Evolutionary conservation across 2,329 filamentous ascomycete genomes (phyloP), one percentile per base, ranked within the genome.

Genomic region (Chrysosphaeria jannelii): DNA sequence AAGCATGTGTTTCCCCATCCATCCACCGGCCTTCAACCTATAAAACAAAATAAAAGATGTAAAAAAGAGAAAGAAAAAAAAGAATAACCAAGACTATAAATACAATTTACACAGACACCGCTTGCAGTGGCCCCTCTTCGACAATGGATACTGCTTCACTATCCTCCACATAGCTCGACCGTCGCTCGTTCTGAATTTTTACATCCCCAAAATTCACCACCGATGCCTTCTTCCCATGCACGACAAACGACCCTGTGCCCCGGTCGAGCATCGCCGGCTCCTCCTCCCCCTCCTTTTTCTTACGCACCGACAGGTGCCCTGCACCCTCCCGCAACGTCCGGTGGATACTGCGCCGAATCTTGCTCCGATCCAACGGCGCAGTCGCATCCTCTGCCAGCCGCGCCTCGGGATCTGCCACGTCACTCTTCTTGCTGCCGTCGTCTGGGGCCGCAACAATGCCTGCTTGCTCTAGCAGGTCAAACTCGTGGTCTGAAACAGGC

Each of bases 151-250:
- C n/a, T n/a, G n/a, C n/a, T n/a, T n/a, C n/a, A n/a, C n/a, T n/a
- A n/a, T n/a, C n/a, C n/a, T n/a, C n/a, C n/a, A n/a, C n/a, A n/a
- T n/a, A n/a, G n/a, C n/a, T n/a, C n/a, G n/a, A n/a, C n/a, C n/a
- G n/a, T n/a, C n/a, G n/a, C n/a, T n/a, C n/a, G n/a, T n/a, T n/a
- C n/a, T n/a, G n/a, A n/a, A n/a, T n/a, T n/a, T n/a, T n/a, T n/a
- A n/a, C 81, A n/a, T 67, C 65, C 6, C 79, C 78, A 39, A 97
- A 88, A n/a, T 75, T 88, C 33, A 97, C 75, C 26, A 97, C 74
- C 1, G 78, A 90, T 3, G 85, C 85, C 44, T 97, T 93, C 50
- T 93, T 97, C 29, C 85, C 81, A 37, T 97, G 85, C 4, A 97
- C 67, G 4, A 85, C 89, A 41, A 97, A 97, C 35, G 75, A 89